These are phyloP conservation scores for Rhizomucor miehei DNA, from an alignment of 371 early-diverging fungal genomes.

Conservation along the genomic window DNA sequence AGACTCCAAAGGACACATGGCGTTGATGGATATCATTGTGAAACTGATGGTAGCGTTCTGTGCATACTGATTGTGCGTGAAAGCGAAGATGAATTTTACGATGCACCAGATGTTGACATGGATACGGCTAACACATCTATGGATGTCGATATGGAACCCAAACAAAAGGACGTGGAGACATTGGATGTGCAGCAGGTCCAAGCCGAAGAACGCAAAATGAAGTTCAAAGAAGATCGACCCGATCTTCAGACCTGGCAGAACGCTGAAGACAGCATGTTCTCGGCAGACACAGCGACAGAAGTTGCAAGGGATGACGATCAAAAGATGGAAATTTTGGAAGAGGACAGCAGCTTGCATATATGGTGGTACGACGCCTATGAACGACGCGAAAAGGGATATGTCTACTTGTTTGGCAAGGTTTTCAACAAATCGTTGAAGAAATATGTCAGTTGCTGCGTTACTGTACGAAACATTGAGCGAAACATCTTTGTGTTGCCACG, in stretches of 20 bases:
- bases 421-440: slow-evolving; percentile 37
- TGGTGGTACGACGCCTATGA: slow-evolving; percentile 96
- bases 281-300: slow-evolving; percentile 11
- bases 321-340: slow-evolving; percentile 41
- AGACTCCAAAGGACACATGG: too few relatives aligned
- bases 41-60: too few relatives aligned
- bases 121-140: slow-evolving; percentile 11
- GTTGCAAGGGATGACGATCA: slow-evolving; percentile 16
- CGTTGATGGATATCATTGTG: too few relatives aligned
- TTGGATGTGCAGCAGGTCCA: slow-evolving; percentile 2
- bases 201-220: neutral
- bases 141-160: slow-evolving; percentile 6
- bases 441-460: slow-evolving; percentile 82
- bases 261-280: slow-evolving; percentile 14
- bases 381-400: slow-evolving; percentile 64
- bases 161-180: slow-evolving; percentile 11
- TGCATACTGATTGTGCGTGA: too few relatives aligned
- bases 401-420: slow-evolving; percentile 93
- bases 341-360: slow-evolving; percentile 63
- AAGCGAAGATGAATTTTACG: neutral
- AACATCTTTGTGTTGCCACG: slow-evolving; percentile 90
- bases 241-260: slow-evolving; percentile 31
- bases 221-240: slow-evolving; percentile 10
- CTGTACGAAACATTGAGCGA: slow-evolving; percentile 79
- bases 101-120: slow-evolving; percentile 10